Percentiles rank a stretch among this genome's conserved stretches.
Conservation (phyloP, 768 basidiomycete species). For the Boletus sp. region DNA sequence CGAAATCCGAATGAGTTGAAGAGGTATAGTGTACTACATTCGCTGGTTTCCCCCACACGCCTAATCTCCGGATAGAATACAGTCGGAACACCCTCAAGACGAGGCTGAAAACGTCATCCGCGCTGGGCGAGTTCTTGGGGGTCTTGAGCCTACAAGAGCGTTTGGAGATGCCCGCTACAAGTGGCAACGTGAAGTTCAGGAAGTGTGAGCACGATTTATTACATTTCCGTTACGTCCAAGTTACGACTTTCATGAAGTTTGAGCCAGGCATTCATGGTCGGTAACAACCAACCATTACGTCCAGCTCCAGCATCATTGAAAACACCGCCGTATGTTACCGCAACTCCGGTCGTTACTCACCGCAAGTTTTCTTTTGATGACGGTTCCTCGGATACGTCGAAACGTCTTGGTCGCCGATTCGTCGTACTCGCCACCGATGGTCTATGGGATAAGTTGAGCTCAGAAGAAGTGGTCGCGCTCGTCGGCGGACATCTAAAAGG, state of each 20-base stretch:
- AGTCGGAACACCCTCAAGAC: slow-evolving; percentile 76
- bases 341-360: slow-evolving; percentile 79
- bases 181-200: slow-evolving; percentile 73
- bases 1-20: slow-evolving; percentile 81
- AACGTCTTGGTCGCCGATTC: slow-evolving; percentile 50
- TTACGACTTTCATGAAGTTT: slow-evolving; percentile 37
- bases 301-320: slow-evolving; percentile 61
- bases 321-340: slow-evolving; percentile 92
- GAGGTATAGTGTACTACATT: slow-evolving; percentile 50
- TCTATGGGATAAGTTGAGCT: slow-evolving; percentile 73
- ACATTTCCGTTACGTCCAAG: background rate
- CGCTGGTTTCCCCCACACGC: background rate
- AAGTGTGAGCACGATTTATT: slow-evolving; percentile 49
- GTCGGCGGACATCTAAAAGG: slow-evolving; percentile 82
- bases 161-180: slow-evolving; percentile 93
- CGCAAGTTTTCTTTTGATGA: slow-evolving; percentile 58
- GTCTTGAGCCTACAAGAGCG: slow-evolving; percentile 81
- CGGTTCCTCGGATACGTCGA: slow-evolving; percentile 18
- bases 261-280: slow-evolving; percentile 64
- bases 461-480: slow-evolving; percentile 83
- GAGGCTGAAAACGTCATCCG: slow-evolving; percentile 74
- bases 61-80: slow-evolving; percentile 49
- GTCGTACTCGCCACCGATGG: slow-evolving; percentile 89
- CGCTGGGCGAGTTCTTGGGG: slow-evolving; percentile 81
- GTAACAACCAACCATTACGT: slow-evolving; percentile 59